Evolutionary conservation across 2,329 filamentous ascomycete species (phyloP).

Genomic region (Penicillium verrucosum): DNA sequence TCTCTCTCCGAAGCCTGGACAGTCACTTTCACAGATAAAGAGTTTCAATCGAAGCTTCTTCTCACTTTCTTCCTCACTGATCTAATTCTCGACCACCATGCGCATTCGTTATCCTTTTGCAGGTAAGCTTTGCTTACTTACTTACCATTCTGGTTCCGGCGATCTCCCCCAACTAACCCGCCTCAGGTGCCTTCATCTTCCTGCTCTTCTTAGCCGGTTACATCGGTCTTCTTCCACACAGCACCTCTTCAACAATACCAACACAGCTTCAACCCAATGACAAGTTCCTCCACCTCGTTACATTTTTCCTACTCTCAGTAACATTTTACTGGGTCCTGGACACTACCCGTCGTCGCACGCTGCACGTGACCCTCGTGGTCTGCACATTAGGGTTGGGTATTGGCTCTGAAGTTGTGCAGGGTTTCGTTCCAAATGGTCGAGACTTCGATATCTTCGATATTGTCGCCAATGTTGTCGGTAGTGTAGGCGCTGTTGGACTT

Average conservation of each 20-base stretch:
- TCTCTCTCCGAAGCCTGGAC: neutral
- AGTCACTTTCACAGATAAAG: neutral
- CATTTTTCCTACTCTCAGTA: slow-evolving; percentile 82
- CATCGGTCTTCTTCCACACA: slow-evolving; percentile 66
- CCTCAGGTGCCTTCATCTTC: slow-evolving; percentile 60
- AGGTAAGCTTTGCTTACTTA: slow-evolving; percentile 55
- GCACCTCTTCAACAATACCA: slow-evolving; percentile 36
- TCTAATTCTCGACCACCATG: slow-evolving; percentile 51
- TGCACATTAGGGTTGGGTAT: slow-evolving; percentile 64
- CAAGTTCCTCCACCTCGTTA: slow-evolving; percentile 81
- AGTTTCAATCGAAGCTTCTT: neutral
- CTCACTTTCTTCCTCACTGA: neutral
- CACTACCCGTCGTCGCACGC: slow-evolving; percentile 76
- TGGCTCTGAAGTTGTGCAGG: slow-evolving; percentile 57
- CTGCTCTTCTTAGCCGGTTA: slow-evolving; percentile 75
- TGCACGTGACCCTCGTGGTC: slow-evolving; percentile 77
- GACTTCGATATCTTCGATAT: slow-evolving; percentile 79
- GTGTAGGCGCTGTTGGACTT: slow-evolving; percentile 65
- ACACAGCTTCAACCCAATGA: slow-evolving; percentile 67
- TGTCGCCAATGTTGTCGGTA: slow-evolving; percentile 80
- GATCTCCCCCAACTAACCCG: slow-evolving; percentile 9
- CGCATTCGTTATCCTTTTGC: slow-evolving; percentile 86
- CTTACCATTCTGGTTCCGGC: slow-evolving; percentile 1
- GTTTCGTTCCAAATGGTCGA: slow-evolving; percentile 68
- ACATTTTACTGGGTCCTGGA: slow-evolving; percentile 97